These are phyloP conservation scores for Suillus sp. DNA, from an alignment of 768 basidiomycete genomes.

Conservation along the genomic window DNA sequence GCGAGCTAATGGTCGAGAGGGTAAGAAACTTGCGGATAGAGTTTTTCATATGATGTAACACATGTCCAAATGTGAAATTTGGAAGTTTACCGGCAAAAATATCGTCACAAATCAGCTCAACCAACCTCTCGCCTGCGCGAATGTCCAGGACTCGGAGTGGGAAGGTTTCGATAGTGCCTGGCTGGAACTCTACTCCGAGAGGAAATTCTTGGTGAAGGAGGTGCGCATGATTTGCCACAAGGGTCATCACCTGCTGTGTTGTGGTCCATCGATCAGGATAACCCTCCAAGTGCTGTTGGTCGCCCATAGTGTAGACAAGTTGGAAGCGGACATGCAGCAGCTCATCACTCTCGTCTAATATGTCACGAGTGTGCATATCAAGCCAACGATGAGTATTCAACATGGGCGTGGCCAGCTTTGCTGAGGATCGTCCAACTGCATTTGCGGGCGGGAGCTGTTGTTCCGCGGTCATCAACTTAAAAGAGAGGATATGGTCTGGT, in stretches of 20 bases:
- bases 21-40: conserved; percentile 30
- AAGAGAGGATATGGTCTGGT: conserved; percentile 54
- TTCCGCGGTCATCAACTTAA: conserved; percentile 44
- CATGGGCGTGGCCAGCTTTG: conserved; percentile 21
- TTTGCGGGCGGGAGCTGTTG: conserved; percentile 14
- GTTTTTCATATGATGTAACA: conserved; percentile 20
- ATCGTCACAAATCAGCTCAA: conserved; percentile 9
- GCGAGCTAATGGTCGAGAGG: conserved; percentile 3
- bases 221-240: conserved; percentile 16
- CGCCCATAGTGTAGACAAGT: conserved; percentile 46
- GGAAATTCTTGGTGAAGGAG: conserved; percentile 5
- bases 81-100: conserved; percentile 24
- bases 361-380: conserved; percentile 28
- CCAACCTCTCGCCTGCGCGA: conserved; percentile 6
- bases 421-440: background rate
- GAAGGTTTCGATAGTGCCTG: background rate
- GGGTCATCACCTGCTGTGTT: conserved; percentile 39
- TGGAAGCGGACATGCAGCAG: conserved; percentile 46
- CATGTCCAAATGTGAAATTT: conserved; percentile 21
- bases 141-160: conserved; percentile 12
- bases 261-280: conserved; percentile 45
- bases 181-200: conserved; percentile 12
- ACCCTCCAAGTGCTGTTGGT: conserved; percentile 38
- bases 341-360: conserved; percentile 38
- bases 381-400: conserved; percentile 26